Percentiles rank a stretch among this genome's conserved stretches.
Evolutionary conservation across 768 basidiomycete species (phyloP).

Genomic region (Phlebiopsis flavidoalba): DNA sequence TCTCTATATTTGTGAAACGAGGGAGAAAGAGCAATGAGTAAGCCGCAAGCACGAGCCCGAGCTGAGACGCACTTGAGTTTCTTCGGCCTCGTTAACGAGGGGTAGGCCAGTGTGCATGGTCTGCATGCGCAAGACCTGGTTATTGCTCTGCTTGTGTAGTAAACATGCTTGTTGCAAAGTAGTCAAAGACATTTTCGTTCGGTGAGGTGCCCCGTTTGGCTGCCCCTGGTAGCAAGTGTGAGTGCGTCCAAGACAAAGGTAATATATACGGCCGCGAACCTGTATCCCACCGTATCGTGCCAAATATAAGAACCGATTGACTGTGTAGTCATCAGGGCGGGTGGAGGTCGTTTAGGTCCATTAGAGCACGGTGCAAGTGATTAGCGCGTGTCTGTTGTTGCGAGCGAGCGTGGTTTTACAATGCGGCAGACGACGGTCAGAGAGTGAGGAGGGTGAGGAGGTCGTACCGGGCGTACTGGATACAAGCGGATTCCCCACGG

Average conservation of each 20-base stretch:
- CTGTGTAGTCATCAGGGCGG: slow-evolving; percentile 79
- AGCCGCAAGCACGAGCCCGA: neutral
- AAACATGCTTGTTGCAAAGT: slow-evolving; percentile 87
- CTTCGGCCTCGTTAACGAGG: slow-evolving; percentile 75
- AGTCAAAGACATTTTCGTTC: slow-evolving; percentile 78
- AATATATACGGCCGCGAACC: slow-evolving; percentile 29
- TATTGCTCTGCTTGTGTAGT: slow-evolving; percentile 89
- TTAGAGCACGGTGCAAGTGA: slow-evolving; percentile 14
- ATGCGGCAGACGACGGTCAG: neutral
- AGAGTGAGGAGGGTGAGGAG: neutral
- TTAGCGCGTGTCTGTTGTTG: neutral
- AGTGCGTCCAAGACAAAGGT: neutral
- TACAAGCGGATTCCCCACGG: slow-evolving; percentile 13
- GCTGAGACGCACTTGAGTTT: slow-evolving; percentile 58
- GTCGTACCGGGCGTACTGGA: neutral
- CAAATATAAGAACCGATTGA: slow-evolving; percentile 80
- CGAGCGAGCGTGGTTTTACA: neutral
- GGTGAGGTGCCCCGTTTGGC: slow-evolving; percentile 78
- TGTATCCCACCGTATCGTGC: slow-evolving; percentile 91
- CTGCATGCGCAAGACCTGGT: slow-evolving; percentile 91
- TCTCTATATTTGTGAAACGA: slow-evolving; percentile 32
- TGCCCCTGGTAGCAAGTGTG: slow-evolving; percentile 26
- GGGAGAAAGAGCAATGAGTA: neutral
- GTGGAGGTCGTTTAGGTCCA: slow-evolving; percentile 62
- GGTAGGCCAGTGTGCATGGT: slow-evolving; percentile 81